Percentiles rank a stretch among this genome's conserved stretches.
Evolutionary conservation across 805 yeast genomes (phyloP).

Genomic region (Debaryomyces tyrocola): DNA sequence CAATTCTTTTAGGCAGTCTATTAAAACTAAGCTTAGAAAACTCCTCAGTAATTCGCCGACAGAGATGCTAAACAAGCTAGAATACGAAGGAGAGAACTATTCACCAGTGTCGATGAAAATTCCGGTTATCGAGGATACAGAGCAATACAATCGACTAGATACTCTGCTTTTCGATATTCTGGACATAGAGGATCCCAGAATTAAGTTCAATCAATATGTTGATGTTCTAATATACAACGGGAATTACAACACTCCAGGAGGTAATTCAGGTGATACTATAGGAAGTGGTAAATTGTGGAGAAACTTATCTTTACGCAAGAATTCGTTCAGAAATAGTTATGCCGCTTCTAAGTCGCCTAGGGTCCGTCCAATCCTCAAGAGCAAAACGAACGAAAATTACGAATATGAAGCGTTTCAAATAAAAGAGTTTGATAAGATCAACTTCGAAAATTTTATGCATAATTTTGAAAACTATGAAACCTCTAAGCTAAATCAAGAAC

Average conservation of each 20-base stretch:
- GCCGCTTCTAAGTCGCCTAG: not conserved
- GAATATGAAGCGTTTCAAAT: constrained; percentile 17
- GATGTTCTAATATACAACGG: constrained; percentile 14
- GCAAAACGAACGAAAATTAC: constrained; percentile 22
- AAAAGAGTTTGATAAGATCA: constrained; percentile 13
- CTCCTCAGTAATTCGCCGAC: not conserved
- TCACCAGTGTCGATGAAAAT: constrained; percentile 8
- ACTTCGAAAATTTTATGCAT: constrained; percentile 17
- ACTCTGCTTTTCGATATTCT: constrained; percentile 3
- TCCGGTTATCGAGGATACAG: constrained; percentile 6
- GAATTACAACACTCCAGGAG: not conserved
- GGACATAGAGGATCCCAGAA: constrained; percentile 3
- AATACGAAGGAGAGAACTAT: constrained; percentile 1
- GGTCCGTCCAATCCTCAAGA: constrained; percentile 25
- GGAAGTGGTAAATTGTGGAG: not conserved
- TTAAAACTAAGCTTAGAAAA: not conserved
- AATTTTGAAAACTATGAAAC: constrained; percentile 16
- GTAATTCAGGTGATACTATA: not conserved
- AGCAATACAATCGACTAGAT: constrained; percentile 2
- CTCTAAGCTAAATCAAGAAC: constrained; percentile 13
- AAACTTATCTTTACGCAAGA: not conserved
- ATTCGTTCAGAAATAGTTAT: not conserved
- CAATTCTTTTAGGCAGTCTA: not conserved
- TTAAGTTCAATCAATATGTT: constrained; percentile 15
- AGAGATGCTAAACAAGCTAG: not conserved